Evolutionary conservation across 2,329 filamentous ascomycete genomes (phyloP).

Genomic region (Colletotrichum sidae): DNA sequence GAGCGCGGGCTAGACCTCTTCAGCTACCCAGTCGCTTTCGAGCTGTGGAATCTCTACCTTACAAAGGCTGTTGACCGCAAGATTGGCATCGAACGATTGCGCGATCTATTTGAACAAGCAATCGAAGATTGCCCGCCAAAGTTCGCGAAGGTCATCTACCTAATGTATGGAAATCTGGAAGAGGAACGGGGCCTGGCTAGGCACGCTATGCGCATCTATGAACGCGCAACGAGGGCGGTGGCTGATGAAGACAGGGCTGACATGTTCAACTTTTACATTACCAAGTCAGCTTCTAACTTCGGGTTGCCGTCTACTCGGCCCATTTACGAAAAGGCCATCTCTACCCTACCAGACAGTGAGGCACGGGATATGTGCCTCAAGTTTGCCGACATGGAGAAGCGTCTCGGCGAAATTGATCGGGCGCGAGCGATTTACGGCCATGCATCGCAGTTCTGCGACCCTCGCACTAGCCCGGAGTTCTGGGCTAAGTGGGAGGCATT

Average conservation of each 20-base stretch:
- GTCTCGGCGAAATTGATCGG: slow-evolving; percentile 92
- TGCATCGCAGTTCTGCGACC: slow-evolving; percentile 96
- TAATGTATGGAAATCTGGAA: slow-evolving; percentile 98
- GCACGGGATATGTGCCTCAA: slow-evolving; percentile 99
- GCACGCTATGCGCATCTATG: slow-evolving; percentile 99
- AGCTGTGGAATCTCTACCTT: slow-evolving; percentile 97
- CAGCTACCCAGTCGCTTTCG: slow-evolving; percentile 97
- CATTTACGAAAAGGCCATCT: slow-evolving; percentile 96
- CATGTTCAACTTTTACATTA: slow-evolving; percentile 99
- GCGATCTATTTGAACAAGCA: slow-evolving; percentile 97
- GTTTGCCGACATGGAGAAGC: slow-evolving; percentile 95
- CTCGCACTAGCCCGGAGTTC: slow-evolving; percentile 87
- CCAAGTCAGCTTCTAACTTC: slow-evolving; percentile 97
- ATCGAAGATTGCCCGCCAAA: slow-evolving; percentile 94
- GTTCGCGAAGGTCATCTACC: slow-evolving; percentile 94
- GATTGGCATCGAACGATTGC: slow-evolving; percentile 91
- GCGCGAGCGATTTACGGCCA: slow-evolving; percentile 96
- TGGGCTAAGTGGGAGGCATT: slow-evolving; percentile 98
- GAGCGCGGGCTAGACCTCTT: slow-evolving; percentile 98
- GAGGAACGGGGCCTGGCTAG: slow-evolving; percentile 94
- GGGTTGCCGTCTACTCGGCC: slow-evolving; percentile 92
- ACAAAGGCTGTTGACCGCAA: slow-evolving; percentile 97
- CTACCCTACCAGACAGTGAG: slow-evolving; percentile 90
- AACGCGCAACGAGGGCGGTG: slow-evolving; percentile 93
- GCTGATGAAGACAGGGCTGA: slow-evolving; percentile 93